These are phyloP conservation scores for Aspergillus tamarii DNA, from an alignment of 2,329 filamentous ascomycete species.

Conservation along the genomic window DNA sequence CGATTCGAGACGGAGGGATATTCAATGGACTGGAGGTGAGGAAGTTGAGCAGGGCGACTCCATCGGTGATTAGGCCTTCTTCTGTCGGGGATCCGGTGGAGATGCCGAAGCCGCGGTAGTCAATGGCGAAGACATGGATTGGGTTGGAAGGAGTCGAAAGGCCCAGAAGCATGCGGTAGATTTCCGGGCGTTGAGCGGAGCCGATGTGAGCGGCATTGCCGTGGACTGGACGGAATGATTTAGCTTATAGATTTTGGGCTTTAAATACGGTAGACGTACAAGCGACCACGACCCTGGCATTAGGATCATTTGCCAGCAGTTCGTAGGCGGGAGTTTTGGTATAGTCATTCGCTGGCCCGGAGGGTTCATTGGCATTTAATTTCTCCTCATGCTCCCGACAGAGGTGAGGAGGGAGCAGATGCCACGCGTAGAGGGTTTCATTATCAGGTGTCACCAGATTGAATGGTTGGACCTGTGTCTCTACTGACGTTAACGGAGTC, in stretches of 20 bases:
- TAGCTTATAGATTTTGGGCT: background rate
- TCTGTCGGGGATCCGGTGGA: slow-evolving; percentile 82
- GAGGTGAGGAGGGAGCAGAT: slow-evolving; percentile 77
- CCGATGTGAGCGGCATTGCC: slow-evolving; percentile 84
- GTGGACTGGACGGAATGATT: slow-evolving; percentile 38
- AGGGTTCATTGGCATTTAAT: slow-evolving; percentile 58
- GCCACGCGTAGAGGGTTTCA: slow-evolving; percentile 84
- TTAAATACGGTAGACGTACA: slow-evolving; percentile 41
- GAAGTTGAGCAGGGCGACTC: slow-evolving; percentile 72
- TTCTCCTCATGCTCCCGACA: slow-evolving; percentile 72
- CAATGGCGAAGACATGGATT: slow-evolving; percentile 81
- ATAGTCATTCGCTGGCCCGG: slow-evolving; percentile 54
- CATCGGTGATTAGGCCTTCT: slow-evolving; percentile 78
- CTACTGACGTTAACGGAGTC: slow-evolving; percentile 46
- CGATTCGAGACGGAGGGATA: slow-evolving; percentile 71
- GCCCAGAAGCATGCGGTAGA: slow-evolving; percentile 76
- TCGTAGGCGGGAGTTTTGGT: slow-evolving; percentile 53
- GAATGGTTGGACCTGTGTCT: slow-evolving; percentile 88
- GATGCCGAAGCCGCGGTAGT: slow-evolving; percentile 86
- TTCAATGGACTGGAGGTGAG: slow-evolving; percentile 59
- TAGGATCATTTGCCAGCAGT: slow-evolving; percentile 54
- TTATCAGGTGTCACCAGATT: slow-evolving; percentile 73
- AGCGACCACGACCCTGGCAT: slow-evolving; percentile 59
- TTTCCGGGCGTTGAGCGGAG: slow-evolving; percentile 73
- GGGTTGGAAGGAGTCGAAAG: slow-evolving; percentile 64